phyloP scores from a whole-genome alignment of 2,329 filamentous ascomycete species.

The Pseudogymnoascus sp. region DNA sequence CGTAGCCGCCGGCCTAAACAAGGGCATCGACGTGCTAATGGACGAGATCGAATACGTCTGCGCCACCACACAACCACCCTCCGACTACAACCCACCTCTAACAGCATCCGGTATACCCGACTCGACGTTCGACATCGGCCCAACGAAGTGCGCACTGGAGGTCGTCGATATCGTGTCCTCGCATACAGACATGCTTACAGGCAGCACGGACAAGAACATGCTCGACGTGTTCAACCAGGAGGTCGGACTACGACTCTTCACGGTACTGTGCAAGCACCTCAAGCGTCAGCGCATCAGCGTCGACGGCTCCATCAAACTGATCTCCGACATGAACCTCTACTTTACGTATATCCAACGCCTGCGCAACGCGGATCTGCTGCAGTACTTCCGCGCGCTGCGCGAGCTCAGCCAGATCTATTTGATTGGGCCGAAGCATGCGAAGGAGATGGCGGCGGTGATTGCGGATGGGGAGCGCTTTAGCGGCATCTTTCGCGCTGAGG shows the following conservation, averaged over 20 bases:
- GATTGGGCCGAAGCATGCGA: slow-evolving; percentile 78
- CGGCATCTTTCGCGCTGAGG: slow-evolving; percentile 88
- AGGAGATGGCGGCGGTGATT: slow-evolving; percentile 92
- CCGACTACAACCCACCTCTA: slow-evolving; percentile 76
- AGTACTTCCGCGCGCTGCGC: slow-evolving; percentile 85
- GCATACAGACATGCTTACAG: slow-evolving; percentile 87
- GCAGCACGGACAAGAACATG: slow-evolving; percentile 95
- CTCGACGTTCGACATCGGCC: slow-evolving; percentile 52
- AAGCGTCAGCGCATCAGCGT: slow-evolving; percentile 91
- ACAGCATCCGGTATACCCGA: slow-evolving; percentile 29
- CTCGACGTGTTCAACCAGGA: slow-evolving; percentile 98
- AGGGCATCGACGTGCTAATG: slow-evolving; percentile 97
- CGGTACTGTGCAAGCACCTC: slow-evolving; percentile 89
- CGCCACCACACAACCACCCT: slow-evolving; percentile 75
- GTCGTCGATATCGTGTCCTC: slow-evolving; percentile 80
- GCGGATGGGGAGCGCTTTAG: slow-evolving; percentile 84
- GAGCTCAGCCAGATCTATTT: slow-evolving; percentile 95
- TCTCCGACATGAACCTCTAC: slow-evolving; percentile 95
- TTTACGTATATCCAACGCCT: slow-evolving; percentile 76
- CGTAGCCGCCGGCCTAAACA: slow-evolving; percentile 90
- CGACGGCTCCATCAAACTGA: slow-evolving; percentile 82
- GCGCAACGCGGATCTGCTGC: slow-evolving; percentile 72
- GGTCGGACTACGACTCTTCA: slow-evolving; percentile 87
- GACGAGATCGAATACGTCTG: slow-evolving; percentile 95
- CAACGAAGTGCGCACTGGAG: slow-evolving; percentile 69